Conservation (phyloP, 2,329 filamentous ascomycete genomes). For the Aspergillus ochraceoroseus region DNA sequence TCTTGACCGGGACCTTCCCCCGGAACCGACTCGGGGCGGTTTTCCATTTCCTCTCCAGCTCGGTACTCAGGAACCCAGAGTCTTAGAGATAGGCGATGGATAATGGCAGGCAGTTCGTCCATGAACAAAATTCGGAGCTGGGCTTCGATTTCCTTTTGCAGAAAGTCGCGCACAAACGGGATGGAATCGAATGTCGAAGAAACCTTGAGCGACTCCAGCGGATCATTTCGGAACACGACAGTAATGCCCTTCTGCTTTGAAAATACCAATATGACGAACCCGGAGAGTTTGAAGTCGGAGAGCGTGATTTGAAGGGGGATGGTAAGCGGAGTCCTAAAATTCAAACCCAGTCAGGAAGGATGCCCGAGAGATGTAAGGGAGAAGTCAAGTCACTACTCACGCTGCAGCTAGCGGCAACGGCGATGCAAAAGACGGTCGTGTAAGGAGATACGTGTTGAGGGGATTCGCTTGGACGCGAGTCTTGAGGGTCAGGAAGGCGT, state of each 20-base stretch:
- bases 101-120: constrained; percentile 95
- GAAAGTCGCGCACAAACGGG: constrained; percentile 93
- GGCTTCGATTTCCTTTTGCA: constrained; percentile 92
- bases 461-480: constrained; percentile 98
- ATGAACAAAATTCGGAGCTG: constrained; percentile 92
- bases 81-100: constrained; percentile 82
- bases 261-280: constrained; percentile 96
- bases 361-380: constrained; percentile 3
- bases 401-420: constrained; percentile 86
- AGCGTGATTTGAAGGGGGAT: constrained; percentile 97
- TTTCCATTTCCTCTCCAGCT: constrained; percentile 58
- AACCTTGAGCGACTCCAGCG: constrained; percentile 94
- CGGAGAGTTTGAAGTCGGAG: constrained; percentile 90
- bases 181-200: constrained; percentile 99
- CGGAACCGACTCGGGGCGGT: constrained; percentile 48
- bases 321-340: constrained; percentile 67
- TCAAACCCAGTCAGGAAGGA: constrained; percentile 9
- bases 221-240: constrained; percentile 95
- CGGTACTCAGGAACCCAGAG: constrained; percentile 86
- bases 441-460: constrained; percentile 88
- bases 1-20: constrained; percentile 63
- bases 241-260: constrained; percentile 96
- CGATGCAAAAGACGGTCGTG: constrained; percentile 86
- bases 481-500: constrained; percentile 90
- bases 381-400: constrained; percentile 31